Evolutionary conservation across 345 rosid species (phyloP), one percentile per base, ranked within the genome.

Genomic region (Geranium rotundifolium): DNA sequence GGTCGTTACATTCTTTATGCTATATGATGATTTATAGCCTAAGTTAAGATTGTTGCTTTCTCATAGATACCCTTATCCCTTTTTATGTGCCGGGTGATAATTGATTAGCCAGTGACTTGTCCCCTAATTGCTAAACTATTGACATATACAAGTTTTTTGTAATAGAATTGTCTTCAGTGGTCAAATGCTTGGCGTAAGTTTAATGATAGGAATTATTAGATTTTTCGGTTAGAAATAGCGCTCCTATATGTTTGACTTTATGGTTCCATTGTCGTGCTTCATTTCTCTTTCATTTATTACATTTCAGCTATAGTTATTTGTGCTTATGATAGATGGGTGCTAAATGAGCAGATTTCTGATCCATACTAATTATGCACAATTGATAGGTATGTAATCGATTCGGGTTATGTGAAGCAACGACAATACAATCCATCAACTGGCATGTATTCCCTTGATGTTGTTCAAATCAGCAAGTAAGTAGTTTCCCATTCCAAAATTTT

Each of bases 361-460:
- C n/a, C 56, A 50, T 60, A 50, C 56, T 27, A 67, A 46, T 65
- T 71, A 66, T 79, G 63, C 63, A 29, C 61, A 34, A 63, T 49
- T 78, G 67, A 72, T 78, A 93, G 97, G 83, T 93, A 90, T 74
- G 99, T 93, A 46, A 82, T 93, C 68, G 99, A 93, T 77, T 79
- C 87, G 58, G 99, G 97, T 55, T 86, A 77, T 72, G 99, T 93
- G 72, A 93, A 93, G 89, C 97, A 93, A 71, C 86, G 95, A 20
- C 95, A 88, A 50, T 90, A 90, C 81, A 86, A 88, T 81, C 90
- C 99, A 71, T 75, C 95, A 72, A 81, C 89, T 31, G 96, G 99
- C 77, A 85, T 93, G 97, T 90, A 88, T 71, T 93, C 95, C 75
- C 99, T 93, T 62, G 99, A 93, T 79, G 82, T 86, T 73, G 85